phyloP scores from a whole-genome alignment of 805 yeast species.

The Lipomyces sp. region DNA sequence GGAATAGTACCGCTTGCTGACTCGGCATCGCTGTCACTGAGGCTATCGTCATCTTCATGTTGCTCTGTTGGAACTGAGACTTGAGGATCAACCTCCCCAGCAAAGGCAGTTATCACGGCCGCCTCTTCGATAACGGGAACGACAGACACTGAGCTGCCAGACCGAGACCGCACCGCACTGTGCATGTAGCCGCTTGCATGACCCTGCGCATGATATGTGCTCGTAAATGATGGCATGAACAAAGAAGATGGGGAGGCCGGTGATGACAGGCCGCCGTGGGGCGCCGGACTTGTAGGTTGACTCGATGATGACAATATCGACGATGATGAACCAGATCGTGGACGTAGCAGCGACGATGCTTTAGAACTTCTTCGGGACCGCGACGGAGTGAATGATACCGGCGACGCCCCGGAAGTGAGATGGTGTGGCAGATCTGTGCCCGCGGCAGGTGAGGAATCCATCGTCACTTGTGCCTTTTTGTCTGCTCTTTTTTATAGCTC shows the following conservation, averaged over 20 bases:
- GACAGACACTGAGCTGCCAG: conserved; percentile 1
- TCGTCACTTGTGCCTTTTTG: background rate
- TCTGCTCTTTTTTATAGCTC: background rate
- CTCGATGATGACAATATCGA: conserved; percentile 23
- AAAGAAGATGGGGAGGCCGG: conserved; percentile 3
- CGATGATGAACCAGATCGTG: conserved; percentile 17
- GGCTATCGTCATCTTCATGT: conserved; percentile 1
- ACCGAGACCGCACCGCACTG: conserved; percentile 2
- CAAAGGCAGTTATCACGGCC: background rate
- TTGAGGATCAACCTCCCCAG: background rate
- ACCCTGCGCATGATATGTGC: conserved; percentile 13
- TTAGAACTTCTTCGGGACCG: conserved; percentile 12
- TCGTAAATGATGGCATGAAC: conserved; percentile 26
- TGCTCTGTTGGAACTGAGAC: background rate
- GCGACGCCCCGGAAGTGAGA: conserved; percentile 5
- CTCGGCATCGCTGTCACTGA: conserved; percentile 9
- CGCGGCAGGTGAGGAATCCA: conserved; percentile 12
- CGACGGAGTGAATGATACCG: background rate
- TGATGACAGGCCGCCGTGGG: conserved; percentile 9
- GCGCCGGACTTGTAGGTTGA: conserved; percentile 8
- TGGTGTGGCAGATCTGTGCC: background rate
- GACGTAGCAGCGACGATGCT: conserved; percentile 19
- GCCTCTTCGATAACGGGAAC: conserved; percentile 8
- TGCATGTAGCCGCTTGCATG: background rate
- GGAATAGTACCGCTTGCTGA: background rate